Percentiles rank a stretch among this genome's conserved stretches.
phyloP scores from a whole-genome alignment of 305 asterid species.

The Caryopteris hybrid region DNA sequence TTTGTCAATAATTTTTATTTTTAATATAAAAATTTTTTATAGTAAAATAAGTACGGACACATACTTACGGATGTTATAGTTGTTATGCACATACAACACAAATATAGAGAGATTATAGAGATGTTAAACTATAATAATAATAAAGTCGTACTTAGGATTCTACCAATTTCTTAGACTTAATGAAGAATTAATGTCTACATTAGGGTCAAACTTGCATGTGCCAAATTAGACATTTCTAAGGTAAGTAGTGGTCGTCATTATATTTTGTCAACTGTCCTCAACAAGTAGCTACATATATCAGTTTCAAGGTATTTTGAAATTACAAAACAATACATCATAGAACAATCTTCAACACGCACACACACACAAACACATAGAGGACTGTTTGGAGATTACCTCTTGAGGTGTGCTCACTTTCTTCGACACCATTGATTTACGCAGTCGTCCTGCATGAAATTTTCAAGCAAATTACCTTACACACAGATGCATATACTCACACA shows the following conservation, averaged over 20 bases:
- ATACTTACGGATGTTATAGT: too few relatives aligned
- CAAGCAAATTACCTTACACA: not conserved
- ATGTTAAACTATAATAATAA: too few relatives aligned
- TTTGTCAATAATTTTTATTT: too few relatives aligned
- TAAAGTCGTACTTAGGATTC: not conserved
- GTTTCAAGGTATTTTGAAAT: conserved; percentile 1
- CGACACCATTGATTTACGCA: conserved; percentile 21
- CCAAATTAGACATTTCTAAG: not conserved
- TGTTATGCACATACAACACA: too few relatives aligned
- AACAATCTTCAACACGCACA: not conserved
- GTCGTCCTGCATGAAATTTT: conserved; percentile 43
- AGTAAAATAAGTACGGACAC: too few relatives aligned
- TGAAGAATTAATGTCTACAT: not conserved
- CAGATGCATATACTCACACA: too few relatives aligned
- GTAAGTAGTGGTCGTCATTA: not conserved
- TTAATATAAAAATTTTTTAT: too few relatives aligned
- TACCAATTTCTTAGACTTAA: not conserved
- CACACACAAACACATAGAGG: not conserved
- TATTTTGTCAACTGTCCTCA: conserved; percentile 6
- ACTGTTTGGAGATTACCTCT: conserved; percentile 39
- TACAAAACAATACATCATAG: not conserved
- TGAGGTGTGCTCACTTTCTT: conserved; percentile 27
- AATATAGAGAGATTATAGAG: too few relatives aligned
- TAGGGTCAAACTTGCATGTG: not conserved
- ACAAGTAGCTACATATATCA: too few relatives aligned